Conservation (phyloP, 495 filamentous ascomycete genomes). For the Tetracladium marchalianum region DNA sequence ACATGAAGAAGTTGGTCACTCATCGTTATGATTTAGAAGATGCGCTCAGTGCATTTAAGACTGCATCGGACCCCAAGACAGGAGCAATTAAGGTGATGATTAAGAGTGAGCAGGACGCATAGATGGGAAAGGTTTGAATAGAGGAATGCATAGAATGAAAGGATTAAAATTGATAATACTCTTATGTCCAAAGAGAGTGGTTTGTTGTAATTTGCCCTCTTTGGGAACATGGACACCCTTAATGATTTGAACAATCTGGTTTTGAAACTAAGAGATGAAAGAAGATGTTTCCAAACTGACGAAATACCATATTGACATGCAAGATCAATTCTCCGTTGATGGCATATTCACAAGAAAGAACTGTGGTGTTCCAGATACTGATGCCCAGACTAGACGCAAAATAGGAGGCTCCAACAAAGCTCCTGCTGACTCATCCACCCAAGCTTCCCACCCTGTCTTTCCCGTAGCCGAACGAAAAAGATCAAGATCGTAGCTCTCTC, state of each 20-base stretch:
- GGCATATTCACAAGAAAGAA: too few relatives aligned
- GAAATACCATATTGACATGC: too few relatives aligned
- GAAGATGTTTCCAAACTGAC: too few relatives aligned
- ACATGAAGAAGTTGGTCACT: slow-evolving; percentile 73
- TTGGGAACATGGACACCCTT: too few relatives aligned
- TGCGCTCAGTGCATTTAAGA: slow-evolving; percentile 80
- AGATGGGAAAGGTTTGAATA: not conserved
- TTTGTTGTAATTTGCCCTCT: too few relatives aligned
- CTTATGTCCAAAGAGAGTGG: too few relatives aligned
- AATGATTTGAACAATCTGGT: too few relatives aligned
- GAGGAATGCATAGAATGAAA: not conserved
- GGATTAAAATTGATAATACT: too few relatives aligned
- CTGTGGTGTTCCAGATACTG: too few relatives aligned
- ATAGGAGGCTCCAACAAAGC: not conserved
- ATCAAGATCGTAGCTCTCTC: slow-evolving; percentile 11
- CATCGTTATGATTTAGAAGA: slow-evolving; percentile 81
- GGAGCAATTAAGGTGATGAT: slow-evolving; percentile 96
- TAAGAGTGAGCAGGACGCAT: slow-evolving; percentile 36
- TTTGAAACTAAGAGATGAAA: too few relatives aligned
- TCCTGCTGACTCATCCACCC: slow-evolving; percentile 3
- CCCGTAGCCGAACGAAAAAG: slow-evolving; percentile 12
- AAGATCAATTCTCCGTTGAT: too few relatives aligned
- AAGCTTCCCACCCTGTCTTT: slow-evolving; percentile 7
- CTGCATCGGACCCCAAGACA: slow-evolving; percentile 74
- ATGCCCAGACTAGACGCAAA: not conserved